These are phyloP conservation scores for Thalassia testudinum DNA, from an alignment of 116 monocot species.

Conservation along the genomic window DNA sequence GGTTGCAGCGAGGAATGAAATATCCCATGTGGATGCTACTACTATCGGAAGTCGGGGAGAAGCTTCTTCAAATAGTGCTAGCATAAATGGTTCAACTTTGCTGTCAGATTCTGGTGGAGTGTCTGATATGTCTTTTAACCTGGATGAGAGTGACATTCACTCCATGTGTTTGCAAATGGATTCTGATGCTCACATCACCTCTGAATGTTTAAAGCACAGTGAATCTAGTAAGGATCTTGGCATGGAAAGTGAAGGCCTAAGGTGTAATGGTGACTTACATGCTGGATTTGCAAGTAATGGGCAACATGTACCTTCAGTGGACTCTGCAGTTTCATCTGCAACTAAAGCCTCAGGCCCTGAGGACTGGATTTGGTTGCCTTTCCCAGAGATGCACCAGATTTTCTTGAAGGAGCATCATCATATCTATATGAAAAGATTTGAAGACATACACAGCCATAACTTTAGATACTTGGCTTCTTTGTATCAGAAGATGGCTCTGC, in stretches of 20 bases:
- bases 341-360: conserved; percentile 14
- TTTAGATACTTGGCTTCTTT: conserved; percentile 35
- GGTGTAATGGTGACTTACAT: background rate
- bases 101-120: no score
- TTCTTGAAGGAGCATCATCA: conserved; percentile 36
- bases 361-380: conserved; percentile 66
- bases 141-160: no score
- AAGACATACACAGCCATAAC: conserved; percentile 31
- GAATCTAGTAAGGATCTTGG: conserved; percentile 1
- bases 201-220: background rate
- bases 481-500: conserved; percentile 9
- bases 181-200: background rate
- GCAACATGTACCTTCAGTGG: background rate
- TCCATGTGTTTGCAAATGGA: background rate
- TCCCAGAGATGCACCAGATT: conserved; percentile 28
- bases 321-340: background rate
- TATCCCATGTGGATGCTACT: no score
- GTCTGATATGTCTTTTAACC: no score
- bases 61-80: no score
- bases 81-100: no score
- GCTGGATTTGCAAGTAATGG: background rate
- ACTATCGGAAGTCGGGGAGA: no score
- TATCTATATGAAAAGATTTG: conserved; percentile 37
- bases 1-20: no score
- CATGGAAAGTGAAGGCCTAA: conserved; percentile 3